phyloP scores from a whole-genome alignment of 441 rosid species.

The Adansonia madagascariensis region DNA sequence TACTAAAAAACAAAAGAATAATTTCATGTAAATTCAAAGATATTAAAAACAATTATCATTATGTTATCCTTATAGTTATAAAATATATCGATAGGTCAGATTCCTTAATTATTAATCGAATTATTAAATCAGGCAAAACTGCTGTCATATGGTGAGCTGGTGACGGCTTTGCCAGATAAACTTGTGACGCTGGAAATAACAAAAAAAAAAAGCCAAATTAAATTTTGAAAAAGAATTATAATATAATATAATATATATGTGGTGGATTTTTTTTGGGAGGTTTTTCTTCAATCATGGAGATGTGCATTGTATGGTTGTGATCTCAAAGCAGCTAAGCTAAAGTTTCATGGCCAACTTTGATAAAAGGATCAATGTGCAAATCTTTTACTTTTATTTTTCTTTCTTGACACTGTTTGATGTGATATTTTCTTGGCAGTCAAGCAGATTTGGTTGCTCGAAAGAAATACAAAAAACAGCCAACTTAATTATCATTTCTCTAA shows the following conservation, averaged over 20 bases:
- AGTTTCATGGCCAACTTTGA: no score
- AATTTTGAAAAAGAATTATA: not conserved
- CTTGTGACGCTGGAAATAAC: conserved; percentile 15
- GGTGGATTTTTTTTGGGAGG: no score
- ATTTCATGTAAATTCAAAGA: no score
- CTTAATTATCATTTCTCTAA: not conserved
- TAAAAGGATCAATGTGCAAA: no score
- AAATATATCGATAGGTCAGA: no score
- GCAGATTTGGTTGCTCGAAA: not conserved
- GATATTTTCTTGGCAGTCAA: not conserved
- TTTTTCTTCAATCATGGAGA: no score
- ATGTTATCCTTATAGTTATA: no score
- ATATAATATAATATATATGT: no score
- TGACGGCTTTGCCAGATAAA: conserved; percentile 22
- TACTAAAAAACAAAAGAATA: no score
- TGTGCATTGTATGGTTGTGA: not conserved
- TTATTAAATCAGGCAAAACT: not conserved
- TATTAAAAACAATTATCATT: no score
- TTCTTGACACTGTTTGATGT: not conserved
- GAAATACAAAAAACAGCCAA: not conserved
- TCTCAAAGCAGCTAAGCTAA: not conserved
- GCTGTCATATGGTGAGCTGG: not conserved
- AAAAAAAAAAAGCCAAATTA: not conserved
- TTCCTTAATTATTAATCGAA: not conserved
- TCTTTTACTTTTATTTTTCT: not conserved